phyloP scores from a whole-genome alignment of 352 stramenopile genomes.

The Aphanomyces invadans region DNA sequence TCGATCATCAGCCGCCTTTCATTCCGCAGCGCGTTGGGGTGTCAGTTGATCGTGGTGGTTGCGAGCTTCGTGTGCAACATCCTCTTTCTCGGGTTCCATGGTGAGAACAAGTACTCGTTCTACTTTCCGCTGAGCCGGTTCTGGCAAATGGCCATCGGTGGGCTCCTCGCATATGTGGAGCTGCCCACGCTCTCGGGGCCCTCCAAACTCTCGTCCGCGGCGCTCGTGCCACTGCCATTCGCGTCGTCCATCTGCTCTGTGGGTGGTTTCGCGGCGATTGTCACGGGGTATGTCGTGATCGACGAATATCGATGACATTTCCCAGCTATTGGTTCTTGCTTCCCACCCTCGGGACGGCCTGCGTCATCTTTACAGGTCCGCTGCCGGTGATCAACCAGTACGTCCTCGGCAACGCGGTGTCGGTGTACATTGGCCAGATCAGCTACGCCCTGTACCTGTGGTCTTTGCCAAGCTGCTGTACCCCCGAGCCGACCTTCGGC shows the following conservation, averaged over 20 bases:
- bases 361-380: conserved; percentile 5
- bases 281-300: conserved; percentile 8
- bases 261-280: neutral
- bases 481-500: neutral
- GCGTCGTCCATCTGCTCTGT: neutral
- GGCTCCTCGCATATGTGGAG: conserved; percentile 6
- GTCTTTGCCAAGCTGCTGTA: conserved; percentile 17
- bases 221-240: neutral
- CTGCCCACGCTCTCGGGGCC: neutral
- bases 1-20: neutral
- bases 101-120: conserved; percentile 20
- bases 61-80: conserved; percentile 20
- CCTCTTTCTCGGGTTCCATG: neutral
- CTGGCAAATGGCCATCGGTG: conserved; percentile 24
- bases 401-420: conserved; percentile 1
- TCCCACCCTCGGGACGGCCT: conserved; percentile 9
- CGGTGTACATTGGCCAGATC: conserved; percentile 21
- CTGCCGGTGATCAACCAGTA: neutral
- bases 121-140: conserved; percentile 24
- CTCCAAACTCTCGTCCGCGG: neutral
- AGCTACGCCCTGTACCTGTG: conserved; percentile 25
- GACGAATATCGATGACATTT: conserved; percentile 18
- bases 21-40: neutral
- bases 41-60: neutral
- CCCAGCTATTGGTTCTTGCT: conserved; percentile 17